phyloP scores from a whole-genome alignment of 768 basidiomycete genomes.

The Auriscalpium orientale region DNA sequence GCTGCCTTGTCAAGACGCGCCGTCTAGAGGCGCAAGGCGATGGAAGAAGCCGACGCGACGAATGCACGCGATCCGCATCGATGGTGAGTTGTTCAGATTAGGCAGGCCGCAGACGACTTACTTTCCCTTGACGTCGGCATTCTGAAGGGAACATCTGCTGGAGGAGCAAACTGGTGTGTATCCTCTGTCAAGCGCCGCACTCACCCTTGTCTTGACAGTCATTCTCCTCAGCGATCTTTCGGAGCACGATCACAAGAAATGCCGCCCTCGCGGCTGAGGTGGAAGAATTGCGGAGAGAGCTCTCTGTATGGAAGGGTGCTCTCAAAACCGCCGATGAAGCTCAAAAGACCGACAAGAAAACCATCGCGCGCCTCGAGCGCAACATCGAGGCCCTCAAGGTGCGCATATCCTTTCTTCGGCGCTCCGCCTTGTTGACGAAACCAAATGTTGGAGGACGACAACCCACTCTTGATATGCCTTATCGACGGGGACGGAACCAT shows the following conservation, averaged over 20 bases:
- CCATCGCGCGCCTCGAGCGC: slow-evolving; percentile 23
- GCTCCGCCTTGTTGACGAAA: not conserved
- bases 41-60: not conserved
- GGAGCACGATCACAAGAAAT: not conserved
- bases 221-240: not conserved
- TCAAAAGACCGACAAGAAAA: slow-evolving; percentile 22
- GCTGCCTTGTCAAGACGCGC: not conserved
- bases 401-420: slow-evolving; percentile 7
- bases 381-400: slow-evolving; percentile 27
- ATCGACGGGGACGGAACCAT: slow-evolving; percentile 36
- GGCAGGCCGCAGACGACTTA: too few relatives aligned
- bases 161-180: slow-evolving; percentile 1
- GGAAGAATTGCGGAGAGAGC: not conserved
- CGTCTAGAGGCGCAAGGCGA: not conserved
- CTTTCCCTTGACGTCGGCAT: not conserved
- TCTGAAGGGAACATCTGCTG: not conserved
- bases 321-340: slow-evolving; percentile 28
- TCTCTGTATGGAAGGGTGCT: slow-evolving; percentile 13
- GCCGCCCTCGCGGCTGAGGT: not conserved
- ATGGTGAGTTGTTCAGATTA: not conserved
- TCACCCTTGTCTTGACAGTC: not conserved
- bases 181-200: not conserved
- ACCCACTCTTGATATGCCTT: slow-evolving; percentile 30
- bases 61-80: not conserved
- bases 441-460: slow-evolving; percentile 26